These are phyloP conservation scores for Triticum aestivum DNA, from an alignment of 176 grass and related monocot species.

Conservation along the genomic window DNA sequence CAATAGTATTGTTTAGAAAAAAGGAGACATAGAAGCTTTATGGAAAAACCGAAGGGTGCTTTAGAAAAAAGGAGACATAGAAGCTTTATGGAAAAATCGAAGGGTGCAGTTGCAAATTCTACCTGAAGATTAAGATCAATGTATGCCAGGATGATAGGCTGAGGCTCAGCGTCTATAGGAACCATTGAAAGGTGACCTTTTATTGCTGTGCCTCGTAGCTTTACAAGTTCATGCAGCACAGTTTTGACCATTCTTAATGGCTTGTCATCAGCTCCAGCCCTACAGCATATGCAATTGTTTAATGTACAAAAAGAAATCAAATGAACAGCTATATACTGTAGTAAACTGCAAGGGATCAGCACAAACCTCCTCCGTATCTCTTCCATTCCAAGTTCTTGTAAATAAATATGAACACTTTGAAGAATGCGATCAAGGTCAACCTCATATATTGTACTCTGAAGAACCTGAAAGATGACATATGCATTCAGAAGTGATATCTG, in stretches of 20 bases:
- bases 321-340: conserved; percentile 1
- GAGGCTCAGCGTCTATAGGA: conserved; percentile 97
- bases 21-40: background rate
- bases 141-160: conserved; percentile 98
- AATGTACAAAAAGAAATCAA: background rate
- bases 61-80: background rate
- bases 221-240: conserved; percentile 97
- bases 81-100: background rate
- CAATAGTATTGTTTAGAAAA: conserved; percentile 13
- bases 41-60: background rate
- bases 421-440: conserved; percentile 97
- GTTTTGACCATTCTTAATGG: conserved; percentile 99
- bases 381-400: conserved; percentile 99
- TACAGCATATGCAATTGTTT: conserved; percentile 37
- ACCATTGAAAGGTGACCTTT: conserved; percentile 99
- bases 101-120: background rate
- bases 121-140: conserved; percentile 99
- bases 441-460: conserved; percentile 93
- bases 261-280: conserved; percentile 99
- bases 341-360: conserved; percentile 2
- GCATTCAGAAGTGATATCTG: conserved; percentile 1
- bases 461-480: conserved; percentile 56
- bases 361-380: conserved; percentile 90
- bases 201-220: conserved; percentile 94
- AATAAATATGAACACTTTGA: conserved; percentile 96